Percentiles rank a stretch among this genome's conserved stretches.
Conservation (phyloP, 805 yeast genomes). For the Candida yuanshanica region DNA sequence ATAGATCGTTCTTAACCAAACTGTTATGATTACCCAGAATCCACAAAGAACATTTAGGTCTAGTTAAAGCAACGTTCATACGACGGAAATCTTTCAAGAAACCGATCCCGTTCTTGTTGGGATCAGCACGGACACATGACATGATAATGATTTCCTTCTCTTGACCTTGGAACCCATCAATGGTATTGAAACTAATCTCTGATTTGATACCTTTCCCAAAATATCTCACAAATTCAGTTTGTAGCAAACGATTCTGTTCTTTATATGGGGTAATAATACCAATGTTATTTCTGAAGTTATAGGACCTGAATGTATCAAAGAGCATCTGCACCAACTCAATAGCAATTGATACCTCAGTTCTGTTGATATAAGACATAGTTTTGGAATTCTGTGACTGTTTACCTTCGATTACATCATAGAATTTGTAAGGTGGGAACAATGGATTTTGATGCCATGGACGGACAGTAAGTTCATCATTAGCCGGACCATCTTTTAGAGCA, state of each 20-base stretch:
- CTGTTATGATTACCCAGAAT: conserved; percentile 77
- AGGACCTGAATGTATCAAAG: conserved; percentile 37
- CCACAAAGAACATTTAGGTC: conserved; percentile 92
- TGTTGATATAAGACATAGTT: conserved; percentile 68
- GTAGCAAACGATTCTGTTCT: conserved; percentile 67
- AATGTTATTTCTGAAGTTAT: conserved; percentile 61
- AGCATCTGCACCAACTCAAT: conserved; percentile 58
- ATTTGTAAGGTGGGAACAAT: conserved; percentile 68
- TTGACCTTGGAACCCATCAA: conserved; percentile 98
- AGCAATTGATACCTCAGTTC: conserved; percentile 67
- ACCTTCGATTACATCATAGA: conserved; percentile 64
- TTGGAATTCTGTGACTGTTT: conserved; percentile 57
- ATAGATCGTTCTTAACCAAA: conserved; percentile 56
- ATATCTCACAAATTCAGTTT: conserved; percentile 46
- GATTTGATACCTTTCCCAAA: conserved; percentile 61
- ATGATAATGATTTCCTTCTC: conserved; percentile 91
- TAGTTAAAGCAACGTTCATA: conserved; percentile 94
- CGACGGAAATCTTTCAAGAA: conserved; percentile 87
- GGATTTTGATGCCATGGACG: conserved; percentile 69
- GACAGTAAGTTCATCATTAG: conserved; percentile 52
- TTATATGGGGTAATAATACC: conserved; percentile 95
- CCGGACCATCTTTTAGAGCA: conserved; percentile 68
- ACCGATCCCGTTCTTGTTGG: conserved; percentile 58
- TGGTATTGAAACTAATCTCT: conserved; percentile 84
- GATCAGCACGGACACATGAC: conserved; percentile 91